Evolutionary conservation across 2,329 filamentous ascomycete genomes (phyloP), one percentile per base, ranked within the genome.

Genomic region (Capronia epimyces): DNA sequence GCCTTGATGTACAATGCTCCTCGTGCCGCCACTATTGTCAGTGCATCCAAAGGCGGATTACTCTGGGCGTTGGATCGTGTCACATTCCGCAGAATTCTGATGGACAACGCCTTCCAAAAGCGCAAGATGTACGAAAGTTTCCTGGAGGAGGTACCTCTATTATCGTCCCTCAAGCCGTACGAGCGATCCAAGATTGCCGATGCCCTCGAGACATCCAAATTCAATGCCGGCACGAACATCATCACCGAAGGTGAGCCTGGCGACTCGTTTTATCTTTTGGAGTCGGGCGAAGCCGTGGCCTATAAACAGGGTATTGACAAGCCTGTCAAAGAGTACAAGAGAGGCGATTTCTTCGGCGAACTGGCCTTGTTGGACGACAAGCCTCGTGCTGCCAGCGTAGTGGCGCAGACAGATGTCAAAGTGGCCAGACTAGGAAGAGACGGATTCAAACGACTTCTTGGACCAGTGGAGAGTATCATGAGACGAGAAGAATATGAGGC

Each of bases 1-100:
- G 93, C 93, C 10, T 77, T 98, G 63, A 97, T 98, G 93, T 97
- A 98, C 75, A 96, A 97, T 65, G 89, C 93, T 18, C 93, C 93
- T 21, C 88, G 93, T 65, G 93, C 93, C 36, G 93, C 93, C 2
- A 97, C 93, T 0, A 88, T 98, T 53, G 80, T 94, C 55, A 95
- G 88, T 24, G 83, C 85, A 10, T 87, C 94, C 63, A 68, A 84
- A 2, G 74, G 79, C 27, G 90, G 86, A 64, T 90, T 86, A 2
- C 78, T 98, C 8, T 98, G 93, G 93, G 89, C 89, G 16, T 77
- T 98, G 44, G 93, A 98, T 67, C 88, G 93, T 46, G 79, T 96
- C 57, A 98, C 93, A 8, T 98, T 98, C 78, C 89, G 93, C 62
- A 87, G 93, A 55, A 97, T 98, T 59, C 78, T 98, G 56, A 96